These are phyloP conservation scores for Phytophthora pinifolia DNA, from an alignment of 352 stramenopile species.

Conservation along the genomic window DNA sequence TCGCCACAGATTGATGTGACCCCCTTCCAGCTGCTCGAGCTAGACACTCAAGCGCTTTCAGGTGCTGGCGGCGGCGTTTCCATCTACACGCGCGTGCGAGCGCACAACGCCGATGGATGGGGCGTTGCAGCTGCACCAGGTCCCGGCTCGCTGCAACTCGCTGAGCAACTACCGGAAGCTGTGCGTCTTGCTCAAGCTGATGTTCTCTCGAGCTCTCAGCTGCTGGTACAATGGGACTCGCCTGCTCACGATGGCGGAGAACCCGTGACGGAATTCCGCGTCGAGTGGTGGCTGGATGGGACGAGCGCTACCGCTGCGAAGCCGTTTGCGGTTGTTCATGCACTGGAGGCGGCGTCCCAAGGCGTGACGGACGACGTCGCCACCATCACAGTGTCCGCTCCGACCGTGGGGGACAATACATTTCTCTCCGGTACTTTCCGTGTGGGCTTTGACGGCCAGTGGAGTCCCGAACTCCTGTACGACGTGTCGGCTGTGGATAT, in stretches of 20 bases:
- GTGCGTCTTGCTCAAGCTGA: constrained; percentile 44
- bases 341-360: constrained; percentile 31
- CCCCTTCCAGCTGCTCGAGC: constrained; percentile 42
- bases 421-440: constrained; percentile 85
- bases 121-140: constrained; percentile 41
- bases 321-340: constrained; percentile 54
- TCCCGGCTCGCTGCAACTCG: constrained; percentile 50
- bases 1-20: constrained; percentile 51
- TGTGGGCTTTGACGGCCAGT: constrained; percentile 87
- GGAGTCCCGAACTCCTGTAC: constrained; percentile 82
- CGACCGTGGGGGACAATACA: constrained; percentile 39
- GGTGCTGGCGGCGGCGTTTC: constrained; percentile 38
- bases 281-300: constrained; percentile 63
- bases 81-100: constrained; percentile 59
- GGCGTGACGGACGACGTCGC: constrained; percentile 55
- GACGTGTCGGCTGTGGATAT: constrained; percentile 87
- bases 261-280: constrained; percentile 73
- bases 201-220: constrained; percentile 56
- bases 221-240: constrained; percentile 79
- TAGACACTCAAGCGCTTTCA: constrained; percentile 36
- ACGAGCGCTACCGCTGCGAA: constrained; percentile 43
- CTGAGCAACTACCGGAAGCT: constrained; percentile 44
- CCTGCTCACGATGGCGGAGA: constrained; percentile 66
- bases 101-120: constrained; percentile 58
- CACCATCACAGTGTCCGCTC: constrained; percentile 70